These are phyloP conservation scores for Byssochlamys sp. DNA, from an alignment of 2,329 filamentous ascomycete species.

Conservation along the genomic window DNA sequence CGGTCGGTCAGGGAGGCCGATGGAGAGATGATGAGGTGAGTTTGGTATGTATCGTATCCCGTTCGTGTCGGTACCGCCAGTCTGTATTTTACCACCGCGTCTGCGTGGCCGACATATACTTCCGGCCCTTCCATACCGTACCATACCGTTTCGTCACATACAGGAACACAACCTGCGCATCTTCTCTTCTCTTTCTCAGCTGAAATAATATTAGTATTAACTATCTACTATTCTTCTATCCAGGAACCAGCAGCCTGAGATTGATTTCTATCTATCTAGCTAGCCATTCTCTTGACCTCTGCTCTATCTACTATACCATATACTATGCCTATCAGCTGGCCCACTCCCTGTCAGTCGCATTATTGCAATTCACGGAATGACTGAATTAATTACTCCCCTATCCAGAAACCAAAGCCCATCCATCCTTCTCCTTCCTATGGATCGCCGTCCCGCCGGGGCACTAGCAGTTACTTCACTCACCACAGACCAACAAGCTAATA, in stretches of 20 bases:
- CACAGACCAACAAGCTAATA: neutral
- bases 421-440: neutral
- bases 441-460: constrained; percentile 4
- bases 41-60: neutral
- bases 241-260: neutral
- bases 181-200: neutral
- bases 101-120: neutral
- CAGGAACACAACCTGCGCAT: neutral
- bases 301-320: too few relatives aligned
- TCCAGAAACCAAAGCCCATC: neutral
- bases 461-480: neutral
- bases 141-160: neutral
- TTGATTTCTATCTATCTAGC: neutral
- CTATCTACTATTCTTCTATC: neutral
- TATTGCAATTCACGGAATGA: neutral
- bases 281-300: neutral
- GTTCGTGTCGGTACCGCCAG: neutral
- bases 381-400: neutral
- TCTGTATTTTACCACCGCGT: neutral
- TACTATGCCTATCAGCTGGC: too few relatives aligned
- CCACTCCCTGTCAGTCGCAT: too few relatives aligned
- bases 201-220: neutral
- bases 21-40: constrained; percentile 1
- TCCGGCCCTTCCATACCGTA: neutral
- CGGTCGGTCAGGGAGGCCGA: constrained; percentile 1